Evolutionary conservation across 176 grass and related monocot genomes (phyloP), one percentile per base, ranked within the genome.

Genomic region (Melocanna baccifera): DNA sequence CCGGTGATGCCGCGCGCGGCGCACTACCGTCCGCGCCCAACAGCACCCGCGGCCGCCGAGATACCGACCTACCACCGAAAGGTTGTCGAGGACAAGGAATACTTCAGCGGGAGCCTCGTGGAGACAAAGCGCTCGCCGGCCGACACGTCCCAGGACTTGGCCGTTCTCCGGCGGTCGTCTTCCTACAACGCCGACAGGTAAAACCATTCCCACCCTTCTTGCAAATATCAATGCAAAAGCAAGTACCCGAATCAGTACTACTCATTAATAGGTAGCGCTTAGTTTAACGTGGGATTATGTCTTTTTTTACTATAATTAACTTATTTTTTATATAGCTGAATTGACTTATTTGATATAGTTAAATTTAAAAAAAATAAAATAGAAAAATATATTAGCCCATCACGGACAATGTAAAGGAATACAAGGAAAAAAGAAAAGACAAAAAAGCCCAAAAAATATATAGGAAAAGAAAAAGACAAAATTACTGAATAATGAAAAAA

Each of bases 141-240:
- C 26, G 75, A 87, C 26, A 29, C 77, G 72, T 76, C 78, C 67
- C 83, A 45, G 47, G 79, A 86, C 74, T 0, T 69, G 5, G 50
- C 90, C 11, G 87, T 88, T 2, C 82, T 97, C 68, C 91, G 89
- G 69, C 91, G 90, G 6, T 94, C 92, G 19, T 91, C 95, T 14
- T 97, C 92, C 25, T 89, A 83, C 88, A 89, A 87, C 85, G 88
- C 88, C 36, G 95, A 92, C 71, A 97, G 92, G 95, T 94, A 86
- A 56, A 52, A 61, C 75, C 36, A 25, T 14, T 47, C 50, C 56
- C 29, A 9, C 57, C 59, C 14, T 73, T 53, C 7, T 51, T 16
- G 41, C n/a, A 47, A 75, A 69, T 20, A 71, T 69, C 12, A 69
- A 14, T 32, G 23, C 16, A 22, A 75, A n/a, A 23, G 45, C 29